phyloP scores from a whole-genome alignment of 176 grass and related monocot genomes.

The Triticum monococcum region DNA sequence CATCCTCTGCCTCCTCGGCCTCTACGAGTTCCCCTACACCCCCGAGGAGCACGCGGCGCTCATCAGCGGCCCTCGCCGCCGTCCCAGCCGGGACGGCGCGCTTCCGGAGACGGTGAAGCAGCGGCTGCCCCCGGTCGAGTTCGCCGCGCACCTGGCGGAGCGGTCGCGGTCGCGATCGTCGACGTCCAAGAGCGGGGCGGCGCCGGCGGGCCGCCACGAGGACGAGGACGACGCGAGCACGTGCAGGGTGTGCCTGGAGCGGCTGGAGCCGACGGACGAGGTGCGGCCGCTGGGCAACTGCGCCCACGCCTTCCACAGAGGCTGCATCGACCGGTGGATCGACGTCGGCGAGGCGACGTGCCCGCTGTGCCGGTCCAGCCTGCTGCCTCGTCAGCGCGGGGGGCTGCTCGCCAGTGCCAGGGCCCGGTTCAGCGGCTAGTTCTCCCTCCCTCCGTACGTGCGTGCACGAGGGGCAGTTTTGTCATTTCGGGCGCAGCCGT shows the following conservation, averaged over 20 bases:
- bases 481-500: not conserved
- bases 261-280: slow-evolving; percentile 50
- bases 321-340: slow-evolving; percentile 84
- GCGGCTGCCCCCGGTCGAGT: slow-evolving; percentile 47
- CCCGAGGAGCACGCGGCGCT: slow-evolving; percentile 13
- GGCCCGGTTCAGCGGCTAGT: not conserved
- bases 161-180: not conserved
- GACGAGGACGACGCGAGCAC: not conserved
- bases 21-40: slow-evolving; percentile 48
- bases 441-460: not conserved
- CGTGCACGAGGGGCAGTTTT: not conserved
- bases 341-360: slow-evolving; percentile 62
- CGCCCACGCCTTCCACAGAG: slow-evolving; percentile 61
- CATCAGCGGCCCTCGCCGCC: slow-evolving; percentile 20
- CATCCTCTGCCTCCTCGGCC: slow-evolving; percentile 38
- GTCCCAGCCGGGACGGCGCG: not conserved
- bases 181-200: not conserved
- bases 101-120: slow-evolving; percentile 54
- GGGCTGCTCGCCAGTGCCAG: slow-evolving; percentile 14
- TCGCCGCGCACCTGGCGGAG: slow-evolving; percentile 25
- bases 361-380: slow-evolving; percentile 60
- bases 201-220: not conserved
- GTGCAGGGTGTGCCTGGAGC: slow-evolving; percentile 78
- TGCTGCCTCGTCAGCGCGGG: slow-evolving; percentile 38
- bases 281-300: slow-evolving; percentile 76